phyloP scores from a whole-genome alignment of 148 eudicot species.

The Diospyros lotus region DNA sequence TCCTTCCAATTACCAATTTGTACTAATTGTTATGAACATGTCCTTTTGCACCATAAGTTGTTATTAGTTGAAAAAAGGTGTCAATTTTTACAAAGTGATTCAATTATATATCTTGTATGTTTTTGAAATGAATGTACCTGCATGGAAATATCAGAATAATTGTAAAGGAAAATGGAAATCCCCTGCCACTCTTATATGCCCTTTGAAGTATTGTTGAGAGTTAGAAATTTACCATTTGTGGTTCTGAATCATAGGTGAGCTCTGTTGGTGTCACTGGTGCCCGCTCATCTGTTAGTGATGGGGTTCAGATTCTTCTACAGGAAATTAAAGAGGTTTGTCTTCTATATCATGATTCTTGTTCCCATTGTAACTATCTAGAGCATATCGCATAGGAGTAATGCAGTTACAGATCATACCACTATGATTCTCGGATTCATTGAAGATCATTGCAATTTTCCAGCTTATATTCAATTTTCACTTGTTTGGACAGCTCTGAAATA shows the following conservation, averaged over 20 bases:
- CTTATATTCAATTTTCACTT: no score
- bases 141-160: not conserved
- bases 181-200: not conserved
- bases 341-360: not conserved
- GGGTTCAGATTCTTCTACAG: conserved; percentile 59
- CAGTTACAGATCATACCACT: not conserved
- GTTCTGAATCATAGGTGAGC: conserved; percentile 52
- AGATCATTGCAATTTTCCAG: no score
- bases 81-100: not conserved
- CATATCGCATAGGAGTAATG: not conserved
- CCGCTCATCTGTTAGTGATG: conserved; percentile 62
- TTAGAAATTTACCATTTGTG: not conserved
- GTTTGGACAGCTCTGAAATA: no score
- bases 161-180: not conserved
- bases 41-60: conserved; percentile 2
- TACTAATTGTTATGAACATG: not conserved
- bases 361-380: no score
- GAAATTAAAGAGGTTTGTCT: conserved; percentile 75
- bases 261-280: conserved; percentile 91
- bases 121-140: not conserved
- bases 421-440: not conserved
- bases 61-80: not conserved
- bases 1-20: not conserved
- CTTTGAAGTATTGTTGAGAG: not conserved
- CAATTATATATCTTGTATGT: not conserved